Conservation (phyloP, 2,329 filamentous ascomycete genomes). For the Pseudocercospora eumusae region DNA sequence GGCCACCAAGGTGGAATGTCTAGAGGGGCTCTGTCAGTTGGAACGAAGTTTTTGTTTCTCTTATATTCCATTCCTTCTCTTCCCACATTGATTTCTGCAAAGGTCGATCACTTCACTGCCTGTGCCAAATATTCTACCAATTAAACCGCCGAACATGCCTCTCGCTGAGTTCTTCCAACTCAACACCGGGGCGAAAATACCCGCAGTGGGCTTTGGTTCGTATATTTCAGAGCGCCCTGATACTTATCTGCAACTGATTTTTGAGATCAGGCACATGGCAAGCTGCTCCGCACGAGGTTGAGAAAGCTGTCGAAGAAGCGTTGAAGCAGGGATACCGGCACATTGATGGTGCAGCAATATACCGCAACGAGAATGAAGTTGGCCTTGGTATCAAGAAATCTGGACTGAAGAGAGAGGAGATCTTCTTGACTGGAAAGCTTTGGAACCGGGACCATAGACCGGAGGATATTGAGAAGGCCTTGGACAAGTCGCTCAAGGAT, state of each 20-base stretch:
- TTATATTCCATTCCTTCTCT: not conserved
- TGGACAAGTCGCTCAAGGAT: slow-evolving; percentile 44
- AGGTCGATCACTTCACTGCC: not conserved
- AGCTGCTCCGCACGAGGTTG: slow-evolving; percentile 39
- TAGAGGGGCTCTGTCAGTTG: slow-evolving; percentile 16
- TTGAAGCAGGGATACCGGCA: slow-evolving; percentile 44
- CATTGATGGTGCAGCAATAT: slow-evolving; percentile 43
- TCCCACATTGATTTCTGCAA: not conserved
- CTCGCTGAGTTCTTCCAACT: slow-evolving; percentile 36
- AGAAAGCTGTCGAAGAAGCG: slow-evolving; percentile 34
- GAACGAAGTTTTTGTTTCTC: not conserved
- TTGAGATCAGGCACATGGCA: slow-evolving; percentile 40
- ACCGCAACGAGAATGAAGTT: slow-evolving; percentile 38
- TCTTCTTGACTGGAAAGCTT: slow-evolving; percentile 58
- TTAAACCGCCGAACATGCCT: slow-evolving; percentile 16
- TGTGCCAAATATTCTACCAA: not conserved
- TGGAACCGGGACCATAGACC: slow-evolving; percentile 65
- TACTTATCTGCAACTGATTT: slow-evolving; percentile 30
- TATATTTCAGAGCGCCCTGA: too few relatives aligned
- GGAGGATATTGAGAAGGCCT: slow-evolving; percentile 34
- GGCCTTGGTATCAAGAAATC: slow-evolving; percentile 33
- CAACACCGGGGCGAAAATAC: slow-evolving; percentile 45
- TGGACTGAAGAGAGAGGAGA: slow-evolving; percentile 34
- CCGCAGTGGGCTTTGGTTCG: slow-evolving; percentile 30
- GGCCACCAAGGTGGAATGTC: slow-evolving; percentile 22